Evolutionary conservation across 202 grass and related monocot genomes (phyloP), one percentile per base, ranked within the genome.

Genomic region (Dendrocalamus latiflorus): DNA sequence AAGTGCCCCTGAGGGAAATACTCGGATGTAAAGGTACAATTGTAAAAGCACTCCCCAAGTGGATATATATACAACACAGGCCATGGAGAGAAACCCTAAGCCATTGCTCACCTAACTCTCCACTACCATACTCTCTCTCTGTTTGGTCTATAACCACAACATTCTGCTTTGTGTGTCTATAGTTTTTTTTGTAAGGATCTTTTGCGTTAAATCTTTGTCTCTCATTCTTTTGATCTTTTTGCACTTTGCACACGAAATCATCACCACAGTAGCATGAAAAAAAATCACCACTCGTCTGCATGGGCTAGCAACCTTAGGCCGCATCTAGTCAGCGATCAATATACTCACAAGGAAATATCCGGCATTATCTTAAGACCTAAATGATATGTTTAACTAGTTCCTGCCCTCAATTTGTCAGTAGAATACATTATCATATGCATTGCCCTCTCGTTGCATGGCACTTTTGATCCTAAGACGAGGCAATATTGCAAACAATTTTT

Each of bases 281-380:
- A 30, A 51, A 11, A 34, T 34, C 4, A n/a, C 9, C 43, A 26
- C 12, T 26, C 42, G 28, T 18, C 67, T 47, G 42, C 64, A 45
- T 65, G 66, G 21, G 21, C 14, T 43, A 2, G 43, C 13, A 47
- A 15, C 44, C 70, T 62, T 70, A 42, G 49, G 43, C 83, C 66
- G 24, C 58, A 79, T 86, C 76, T 79, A 72, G 47, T 86, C 83
- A 79, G 79, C 57, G 13, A 56, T 60, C 81, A 75, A 62, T 51
- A 55, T 33, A 57, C 59, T 53, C 28, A 11, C 44, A 43, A 53
- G 4, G 47, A 65, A 45, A 86, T 73, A 86, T 80, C 68, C 47
- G 42, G 13, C 67, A 45, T 65, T 86, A 80, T 86, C 57, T 53
- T 65, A 55, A 53, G 34, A 72, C 38, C 65, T 37, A 42, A 85